Conservation (phyloP, 129 eudicot genomes). For the Cynara cardunculus region DNA sequence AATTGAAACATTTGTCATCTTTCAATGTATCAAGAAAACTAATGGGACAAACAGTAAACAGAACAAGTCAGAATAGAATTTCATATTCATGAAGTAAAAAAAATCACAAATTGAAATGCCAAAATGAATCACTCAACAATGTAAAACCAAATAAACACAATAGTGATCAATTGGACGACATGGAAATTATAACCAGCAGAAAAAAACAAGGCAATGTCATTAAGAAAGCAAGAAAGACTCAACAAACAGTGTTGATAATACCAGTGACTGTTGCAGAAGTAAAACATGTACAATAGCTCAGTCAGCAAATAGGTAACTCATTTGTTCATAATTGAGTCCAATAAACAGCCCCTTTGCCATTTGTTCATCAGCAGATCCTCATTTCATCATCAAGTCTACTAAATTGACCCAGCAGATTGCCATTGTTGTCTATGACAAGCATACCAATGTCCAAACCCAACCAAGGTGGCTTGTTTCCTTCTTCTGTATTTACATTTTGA, state of each 20-base stretch:
- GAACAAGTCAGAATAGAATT: conserved; percentile 15
- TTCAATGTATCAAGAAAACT: conserved; percentile 14
- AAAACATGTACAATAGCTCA: conserved; percentile 40
- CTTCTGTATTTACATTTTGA: conserved; percentile 12
- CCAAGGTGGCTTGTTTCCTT: conserved; percentile 32
- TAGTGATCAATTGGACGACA: conserved; percentile 25
- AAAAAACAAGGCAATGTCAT: conserved; percentile 21
- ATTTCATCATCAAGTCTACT: conserved; percentile 40
- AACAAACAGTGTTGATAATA: conserved; percentile 5
- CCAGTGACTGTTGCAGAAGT: conserved; percentile 33
- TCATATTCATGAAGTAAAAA: conserved; percentile 20
- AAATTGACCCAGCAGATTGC: conserved; percentile 33
- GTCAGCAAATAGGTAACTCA: conserved; percentile 23
- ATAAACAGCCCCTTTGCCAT: background rate
- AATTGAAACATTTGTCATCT: conserved; percentile 18
- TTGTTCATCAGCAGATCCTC: conserved; percentile 22
- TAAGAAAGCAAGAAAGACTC: conserved; percentile 22
- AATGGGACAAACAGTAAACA: background rate
- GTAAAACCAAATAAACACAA: conserved; percentile 8
- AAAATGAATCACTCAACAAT: conserved; percentile 1
- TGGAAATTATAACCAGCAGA: background rate
- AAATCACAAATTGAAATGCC: conserved; percentile 20
- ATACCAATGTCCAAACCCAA: conserved; percentile 22
- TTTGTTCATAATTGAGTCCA: conserved; percentile 10
- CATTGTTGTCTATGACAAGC: conserved; percentile 35